A percentile compares a stretch with the other conserved stretches of the same genome.
Conservation (phyloP, 2,329 filamentous ascomycete species). For the Colletotrichum australisinense region DNA sequence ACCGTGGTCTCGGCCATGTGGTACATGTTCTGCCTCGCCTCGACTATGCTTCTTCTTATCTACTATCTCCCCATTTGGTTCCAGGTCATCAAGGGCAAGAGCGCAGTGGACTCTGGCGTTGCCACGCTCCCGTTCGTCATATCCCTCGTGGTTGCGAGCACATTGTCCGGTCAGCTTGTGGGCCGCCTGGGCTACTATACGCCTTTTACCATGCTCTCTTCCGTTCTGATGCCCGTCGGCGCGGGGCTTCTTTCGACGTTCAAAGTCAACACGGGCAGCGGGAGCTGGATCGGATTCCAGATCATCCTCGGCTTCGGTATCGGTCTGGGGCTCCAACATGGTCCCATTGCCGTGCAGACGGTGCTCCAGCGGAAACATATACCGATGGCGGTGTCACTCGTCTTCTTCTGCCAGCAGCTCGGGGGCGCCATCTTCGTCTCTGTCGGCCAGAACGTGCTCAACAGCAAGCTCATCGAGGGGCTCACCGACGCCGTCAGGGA, state of each 20-base stretch:
- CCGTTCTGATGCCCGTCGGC: conserved; percentile 19
- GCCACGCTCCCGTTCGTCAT: conserved; percentile 37
- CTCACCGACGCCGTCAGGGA: too few relatives aligned
- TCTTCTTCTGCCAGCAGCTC: too few relatives aligned
- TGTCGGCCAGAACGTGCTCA: too few relatives aligned
- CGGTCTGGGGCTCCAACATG: conserved; percentile 54
- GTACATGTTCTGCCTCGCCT: conserved; percentile 2
- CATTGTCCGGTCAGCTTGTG: not conserved
- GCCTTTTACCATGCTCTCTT: conserved; percentile 7
- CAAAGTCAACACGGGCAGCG: not conserved
- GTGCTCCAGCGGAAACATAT: conserved; percentile 52
- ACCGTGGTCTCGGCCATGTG: conserved; percentile 36
- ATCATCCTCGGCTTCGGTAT: conserved; percentile 56
- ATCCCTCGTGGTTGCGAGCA: not conserved
- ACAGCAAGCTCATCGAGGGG: too few relatives aligned
- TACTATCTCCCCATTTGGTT: conserved; percentile 35
- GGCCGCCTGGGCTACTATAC: not conserved
- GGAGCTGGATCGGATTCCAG: conserved; percentile 46
- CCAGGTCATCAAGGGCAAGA: conserved; percentile 51
- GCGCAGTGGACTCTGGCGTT: conserved; percentile 64
- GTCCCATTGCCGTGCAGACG: conserved; percentile 58
- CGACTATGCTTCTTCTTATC: conserved; percentile 1
- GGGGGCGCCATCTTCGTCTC: not conserved
- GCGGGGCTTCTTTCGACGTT: conserved; percentile 3
- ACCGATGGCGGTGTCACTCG: too few relatives aligned